A percentile compares a stretch with the other conserved stretches of the same genome.
Conservation (phyloP, 1,284 basidiomycete species). For the Gymnopus androsaceus region DNA sequence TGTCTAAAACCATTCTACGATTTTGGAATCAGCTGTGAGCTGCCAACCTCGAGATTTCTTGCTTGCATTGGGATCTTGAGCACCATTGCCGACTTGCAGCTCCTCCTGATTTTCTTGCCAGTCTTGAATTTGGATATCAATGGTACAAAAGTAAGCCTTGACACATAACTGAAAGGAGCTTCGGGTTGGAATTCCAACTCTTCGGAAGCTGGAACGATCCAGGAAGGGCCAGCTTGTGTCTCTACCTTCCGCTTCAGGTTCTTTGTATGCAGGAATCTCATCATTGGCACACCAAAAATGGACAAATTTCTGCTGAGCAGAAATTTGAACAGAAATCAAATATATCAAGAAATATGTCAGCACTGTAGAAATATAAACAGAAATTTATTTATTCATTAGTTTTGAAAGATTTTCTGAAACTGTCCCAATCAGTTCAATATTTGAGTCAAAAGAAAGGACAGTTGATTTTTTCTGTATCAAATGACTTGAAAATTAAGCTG, state of each 20-base stretch:
- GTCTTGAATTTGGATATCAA: conserved; percentile 82
- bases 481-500: too few relatives aligned
- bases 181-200: conserved; percentile 54
- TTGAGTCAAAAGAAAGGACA: too few relatives aligned
- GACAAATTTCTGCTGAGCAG: too few relatives aligned
- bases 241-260: conserved; percentile 20
- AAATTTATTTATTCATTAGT: too few relatives aligned
- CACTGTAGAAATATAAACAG: too few relatives aligned
- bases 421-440: too few relatives aligned
- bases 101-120: conserved; percentile 66
- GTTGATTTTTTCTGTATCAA: too few relatives aligned
- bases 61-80: conserved; percentile 78
- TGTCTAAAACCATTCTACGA: too few relatives aligned
- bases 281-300: too few relatives aligned
- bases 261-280: conserved; percentile 15
- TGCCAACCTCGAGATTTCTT: conserved; percentile 25
- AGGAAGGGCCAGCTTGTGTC: conserved; percentile 52
- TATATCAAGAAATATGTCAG: too few relatives aligned
- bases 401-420: too few relatives aligned
- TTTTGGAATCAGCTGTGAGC: conserved; percentile 1
- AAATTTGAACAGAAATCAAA: too few relatives aligned
- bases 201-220: conserved; percentile 56
- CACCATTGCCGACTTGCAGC: conserved; percentile 44
- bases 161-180: conserved; percentile 84
- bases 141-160: conserved; percentile 88